Percentiles rank a stretch among this genome's conserved stretches.
phyloP scores from a whole-genome alignment of 2,329 filamentous ascomycete species.

The Ambrosiella cleistominuta region DNA sequence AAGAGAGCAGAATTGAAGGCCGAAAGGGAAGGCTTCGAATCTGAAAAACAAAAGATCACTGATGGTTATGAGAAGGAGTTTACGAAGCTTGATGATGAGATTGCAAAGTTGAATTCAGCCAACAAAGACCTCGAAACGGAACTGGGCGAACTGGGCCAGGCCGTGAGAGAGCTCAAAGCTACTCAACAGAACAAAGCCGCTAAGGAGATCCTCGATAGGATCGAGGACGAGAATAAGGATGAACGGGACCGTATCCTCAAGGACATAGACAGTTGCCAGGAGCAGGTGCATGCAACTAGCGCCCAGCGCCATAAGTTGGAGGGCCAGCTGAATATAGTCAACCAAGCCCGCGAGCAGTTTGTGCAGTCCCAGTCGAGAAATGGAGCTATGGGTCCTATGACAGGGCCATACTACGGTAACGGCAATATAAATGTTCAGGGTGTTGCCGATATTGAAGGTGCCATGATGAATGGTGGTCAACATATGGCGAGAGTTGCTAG shows the following conservation, averaged over 20 bases:
- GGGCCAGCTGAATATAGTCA: not conserved
- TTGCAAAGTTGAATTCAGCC: constrained; percentile 45
- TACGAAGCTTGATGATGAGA: constrained; percentile 35
- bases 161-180: constrained; percentile 58
- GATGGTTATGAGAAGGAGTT: constrained; percentile 34
- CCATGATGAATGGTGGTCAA: too few species aligned
- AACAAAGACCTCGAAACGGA: constrained; percentile 51
- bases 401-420: too few species aligned
- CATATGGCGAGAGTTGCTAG: too few species aligned
- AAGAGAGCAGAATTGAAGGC: constrained; percentile 42
- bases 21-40: constrained; percentile 35
- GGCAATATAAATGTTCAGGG: too few species aligned
- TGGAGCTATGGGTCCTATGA: not conserved
- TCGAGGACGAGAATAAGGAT: constrained; percentile 5
- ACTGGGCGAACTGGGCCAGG: constrained; percentile 43
- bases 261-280: not conserved
- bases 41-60: constrained; percentile 33
- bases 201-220: constrained; percentile 27
- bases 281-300: not conserved
- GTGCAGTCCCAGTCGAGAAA: not conserved
- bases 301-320: not conserved
- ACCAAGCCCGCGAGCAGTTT: not conserved
- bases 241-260: constrained; percentile 22
- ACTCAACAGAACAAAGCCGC: constrained; percentile 45
- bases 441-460: too few species aligned